Percentiles rank a stretch among this genome's conserved stretches.
These are phyloP conservation scores for Metarhizium anisopliae DNA, from an alignment of 2,329 filamentous ascomycete species.

Conservation along the genomic window DNA sequence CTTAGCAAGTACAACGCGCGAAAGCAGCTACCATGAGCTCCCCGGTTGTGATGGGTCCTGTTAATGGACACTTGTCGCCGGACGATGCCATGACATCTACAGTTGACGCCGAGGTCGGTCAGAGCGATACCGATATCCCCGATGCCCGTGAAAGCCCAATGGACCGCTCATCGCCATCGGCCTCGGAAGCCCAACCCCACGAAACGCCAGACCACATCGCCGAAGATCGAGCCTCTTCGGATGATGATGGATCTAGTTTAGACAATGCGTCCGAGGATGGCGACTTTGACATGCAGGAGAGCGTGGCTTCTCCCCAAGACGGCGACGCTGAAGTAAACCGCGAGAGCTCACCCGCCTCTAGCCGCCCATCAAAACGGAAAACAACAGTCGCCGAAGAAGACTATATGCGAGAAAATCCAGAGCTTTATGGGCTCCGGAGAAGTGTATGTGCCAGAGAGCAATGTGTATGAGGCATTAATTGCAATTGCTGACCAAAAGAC, in stretches of 20 bases:
- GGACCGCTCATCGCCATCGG: slow-evolving; percentile 33
- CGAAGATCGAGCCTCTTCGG: slow-evolving; percentile 31
- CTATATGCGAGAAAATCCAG: slow-evolving; percentile 83
- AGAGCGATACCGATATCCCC: slow-evolving; percentile 63
- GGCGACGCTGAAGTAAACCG: slow-evolving; percentile 41
- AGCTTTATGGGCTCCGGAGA: slow-evolving; percentile 86
- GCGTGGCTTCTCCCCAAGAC: slow-evolving; percentile 34
- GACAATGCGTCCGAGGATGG: slow-evolving; percentile 55
- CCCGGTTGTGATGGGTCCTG: slow-evolving; percentile 50
- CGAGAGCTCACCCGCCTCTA: slow-evolving; percentile 64
- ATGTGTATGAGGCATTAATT: slow-evolving; percentile 19
- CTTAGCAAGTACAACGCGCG: slow-evolving; percentile 45
- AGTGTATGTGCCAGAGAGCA: slow-evolving; percentile 56
- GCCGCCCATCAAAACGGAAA: slow-evolving; percentile 66
- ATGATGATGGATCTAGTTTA: slow-evolving; percentile 37
- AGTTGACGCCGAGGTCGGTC: slow-evolving; percentile 25
- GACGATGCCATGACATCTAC: slow-evolving; percentile 34
- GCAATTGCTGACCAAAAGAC: slow-evolving; percentile 7
- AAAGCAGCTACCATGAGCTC: slow-evolving; percentile 56
- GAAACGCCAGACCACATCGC: slow-evolving; percentile 30
- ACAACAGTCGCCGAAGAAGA: slow-evolving; percentile 62
- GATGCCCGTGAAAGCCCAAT: slow-evolving; percentile 55
- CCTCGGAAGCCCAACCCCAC: slow-evolving; percentile 32
- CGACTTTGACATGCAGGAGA: slow-evolving; percentile 69
- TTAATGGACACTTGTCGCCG: slow-evolving; percentile 58